These are phyloP conservation scores for Cerrena zonata DNA, from an alignment of 1,284 basidiomycete species.

Conservation along the genomic window DNA sequence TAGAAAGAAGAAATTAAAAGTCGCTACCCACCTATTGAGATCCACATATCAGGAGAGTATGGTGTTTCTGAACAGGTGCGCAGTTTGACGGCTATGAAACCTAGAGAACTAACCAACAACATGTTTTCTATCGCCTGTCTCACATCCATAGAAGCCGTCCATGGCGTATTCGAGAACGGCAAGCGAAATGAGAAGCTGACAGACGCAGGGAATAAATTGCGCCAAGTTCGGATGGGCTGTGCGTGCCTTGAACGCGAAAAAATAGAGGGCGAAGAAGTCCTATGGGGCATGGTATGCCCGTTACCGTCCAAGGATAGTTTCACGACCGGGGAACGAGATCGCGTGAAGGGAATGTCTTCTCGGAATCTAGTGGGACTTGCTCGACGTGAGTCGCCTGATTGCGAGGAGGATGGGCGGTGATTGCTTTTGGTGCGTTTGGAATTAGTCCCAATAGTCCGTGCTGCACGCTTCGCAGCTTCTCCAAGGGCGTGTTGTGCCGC, in stretches of 20 bases:
- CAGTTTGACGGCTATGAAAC: conserved; percentile 35
- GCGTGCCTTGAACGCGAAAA: conserved; percentile 22
- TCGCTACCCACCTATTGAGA: conserved; percentile 36
- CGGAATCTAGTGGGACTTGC: conserved; percentile 19
- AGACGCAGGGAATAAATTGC: conserved; percentile 38
- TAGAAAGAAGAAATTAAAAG: neutral
- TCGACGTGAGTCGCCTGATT: conserved; percentile 22
- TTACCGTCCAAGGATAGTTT: conserved; percentile 28
- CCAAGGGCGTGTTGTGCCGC: conserved; percentile 22
- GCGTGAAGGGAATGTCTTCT: conserved; percentile 41
- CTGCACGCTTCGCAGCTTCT: conserved; percentile 1
- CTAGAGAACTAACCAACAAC: conserved; percentile 49
- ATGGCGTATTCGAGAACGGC: conserved; percentile 34
- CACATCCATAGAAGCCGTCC: conserved; percentile 47
- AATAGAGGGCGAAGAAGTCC: conserved; percentile 25
- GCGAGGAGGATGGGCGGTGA: conserved; percentile 13
- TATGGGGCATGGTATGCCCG: conserved; percentile 20
- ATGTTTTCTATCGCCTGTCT: conserved; percentile 52
- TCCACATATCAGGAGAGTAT: conserved; percentile 33
- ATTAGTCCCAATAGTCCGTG: neutral
- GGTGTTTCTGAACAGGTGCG: conserved; percentile 17
- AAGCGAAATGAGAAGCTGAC: conserved; percentile 38
- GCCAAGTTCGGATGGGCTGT: conserved; percentile 12
- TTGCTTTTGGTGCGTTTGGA: conserved; percentile 4
- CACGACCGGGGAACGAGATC: conserved; percentile 51